phyloP scores from a whole-genome alignment of 768 basidiomycete species.

The Gloeostereum incarnatum region DNA sequence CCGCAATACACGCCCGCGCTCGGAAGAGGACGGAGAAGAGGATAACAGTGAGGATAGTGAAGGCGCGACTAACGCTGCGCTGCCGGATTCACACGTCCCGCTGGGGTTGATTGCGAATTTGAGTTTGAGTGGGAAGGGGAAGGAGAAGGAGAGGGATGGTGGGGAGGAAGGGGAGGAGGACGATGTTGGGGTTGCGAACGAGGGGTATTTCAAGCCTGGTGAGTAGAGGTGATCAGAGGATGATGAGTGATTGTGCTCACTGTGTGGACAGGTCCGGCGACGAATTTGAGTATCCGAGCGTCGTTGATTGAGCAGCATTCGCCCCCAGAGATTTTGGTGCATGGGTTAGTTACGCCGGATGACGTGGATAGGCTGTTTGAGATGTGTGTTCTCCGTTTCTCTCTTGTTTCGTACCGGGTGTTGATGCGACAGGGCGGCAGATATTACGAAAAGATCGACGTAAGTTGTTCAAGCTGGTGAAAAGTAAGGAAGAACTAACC shows the following conservation, averaged over 20 bases:
- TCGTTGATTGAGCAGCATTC: conserved; percentile 68
- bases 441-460: conserved; percentile 65
- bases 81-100: conserved; percentile 68
- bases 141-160: conserved; percentile 20
- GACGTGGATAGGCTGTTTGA: conserved; percentile 82
- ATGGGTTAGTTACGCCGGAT: conserved; percentile 66
- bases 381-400: conserved; percentile 41
- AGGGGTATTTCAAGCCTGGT: conserved; percentile 76
- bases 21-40: conserved; percentile 22
- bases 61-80: conserved; percentile 10
- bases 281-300: conserved; percentile 60
- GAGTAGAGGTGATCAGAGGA: conserved; percentile 8
- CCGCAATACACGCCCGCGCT: conserved; percentile 27
- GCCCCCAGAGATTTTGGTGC: conserved; percentile 75
- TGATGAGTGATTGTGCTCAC: neutral
- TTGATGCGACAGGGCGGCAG: conserved; percentile 23
- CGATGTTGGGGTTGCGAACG: conserved; percentile 75
- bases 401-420: conserved; percentile 1
- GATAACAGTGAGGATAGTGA: conserved; percentile 33
- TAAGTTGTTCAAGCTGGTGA: too few species aligned
- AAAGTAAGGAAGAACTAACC: too few species aligned
- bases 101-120: conserved; percentile 69
- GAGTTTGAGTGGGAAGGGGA: conserved; percentile 36
- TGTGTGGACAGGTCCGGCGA: conserved; percentile 47
- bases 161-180: conserved; percentile 42